These are phyloP conservation scores for Fraxinus xanthoxyloides DNA, from an alignment of 305 asterid genomes.

Conservation along the genomic window DNA sequence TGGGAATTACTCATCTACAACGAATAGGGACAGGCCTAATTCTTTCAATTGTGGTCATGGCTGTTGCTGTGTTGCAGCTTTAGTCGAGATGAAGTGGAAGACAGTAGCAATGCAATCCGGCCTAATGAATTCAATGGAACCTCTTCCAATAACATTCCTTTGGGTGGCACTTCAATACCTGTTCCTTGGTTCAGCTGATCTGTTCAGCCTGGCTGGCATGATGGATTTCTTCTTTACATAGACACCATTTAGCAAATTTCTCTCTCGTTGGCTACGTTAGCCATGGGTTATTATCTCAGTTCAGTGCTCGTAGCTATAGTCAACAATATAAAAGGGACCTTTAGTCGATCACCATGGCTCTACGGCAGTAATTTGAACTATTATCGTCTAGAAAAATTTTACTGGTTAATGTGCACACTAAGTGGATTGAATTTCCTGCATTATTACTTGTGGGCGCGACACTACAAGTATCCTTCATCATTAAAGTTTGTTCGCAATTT, in stretches of 20 bases:
- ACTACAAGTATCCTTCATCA: conserved; percentile 45
- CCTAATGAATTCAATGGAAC: conserved; percentile 47
- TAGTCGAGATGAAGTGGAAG: conserved; percentile 67
- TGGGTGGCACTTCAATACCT: conserved; percentile 80
- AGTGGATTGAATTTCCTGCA: conserved; percentile 73
- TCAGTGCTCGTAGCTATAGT: conserved; percentile 64
- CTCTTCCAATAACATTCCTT: conserved; percentile 72
- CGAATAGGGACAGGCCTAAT: conserved; percentile 67
- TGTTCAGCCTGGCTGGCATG: conserved; percentile 80
- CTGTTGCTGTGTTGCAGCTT: conserved; percentile 68
- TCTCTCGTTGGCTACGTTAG: conserved; percentile 79
- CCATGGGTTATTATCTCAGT: conserved; percentile 80
- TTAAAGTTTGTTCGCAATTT: background rate
- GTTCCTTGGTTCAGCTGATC: conserved; percentile 88
- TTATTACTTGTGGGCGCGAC: conserved; percentile 63
- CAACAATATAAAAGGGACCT: conserved; percentile 42
- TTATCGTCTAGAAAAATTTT: conserved; percentile 69
- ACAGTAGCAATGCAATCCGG: conserved; percentile 43
- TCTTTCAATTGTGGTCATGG: conserved; percentile 67
- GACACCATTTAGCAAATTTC: conserved; percentile 74
- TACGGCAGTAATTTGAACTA: conserved; percentile 68
- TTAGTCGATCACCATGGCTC: conserved; percentile 64
- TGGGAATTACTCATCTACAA: no score
- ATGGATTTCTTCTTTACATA: conserved; percentile 92
- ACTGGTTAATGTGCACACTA: conserved; percentile 72